phyloP scores from a whole-genome alignment of 2,329 filamentous ascomycete genomes.

The Cordyceps tenuipes region DNA sequence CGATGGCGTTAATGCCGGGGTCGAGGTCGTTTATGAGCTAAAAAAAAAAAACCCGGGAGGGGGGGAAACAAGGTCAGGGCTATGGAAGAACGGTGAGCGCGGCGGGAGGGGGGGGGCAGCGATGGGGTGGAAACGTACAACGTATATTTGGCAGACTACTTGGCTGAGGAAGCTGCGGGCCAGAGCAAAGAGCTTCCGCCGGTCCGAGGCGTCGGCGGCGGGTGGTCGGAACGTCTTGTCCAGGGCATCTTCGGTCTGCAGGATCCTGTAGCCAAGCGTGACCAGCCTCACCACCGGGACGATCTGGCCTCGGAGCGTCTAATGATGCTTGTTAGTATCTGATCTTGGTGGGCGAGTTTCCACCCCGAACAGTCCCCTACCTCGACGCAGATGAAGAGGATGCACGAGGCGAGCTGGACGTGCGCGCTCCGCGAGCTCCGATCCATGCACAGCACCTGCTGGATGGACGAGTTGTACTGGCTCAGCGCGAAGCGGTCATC shows the following conservation, averaged over 20 bases:
- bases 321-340: neutral
- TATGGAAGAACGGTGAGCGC: too few species aligned
- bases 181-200: slow-evolving; percentile 4
- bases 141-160: slow-evolving; percentile 10
- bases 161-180: slow-evolving; percentile 9
- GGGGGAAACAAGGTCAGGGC: neutral
- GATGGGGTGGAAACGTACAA: too few species aligned
- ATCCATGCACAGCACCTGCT: neutral
- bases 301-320: slow-evolving; percentile 9
- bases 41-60: too few species aligned
- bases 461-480: slow-evolving; percentile 11
- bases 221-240: neutral
- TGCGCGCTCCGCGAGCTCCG: neutral
- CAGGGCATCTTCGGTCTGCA: slow-evolving; percentile 4
- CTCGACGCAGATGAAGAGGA: slow-evolving; percentile 12
- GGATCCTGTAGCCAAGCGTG: slow-evolving; percentile 6
- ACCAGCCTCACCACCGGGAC: neutral
- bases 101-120: too few species aligned
- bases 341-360: too few species aligned
- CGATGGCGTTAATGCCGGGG: slow-evolving; percentile 5
- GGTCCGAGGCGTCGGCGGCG: neutral
- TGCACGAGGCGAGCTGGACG: slow-evolving; percentile 9
- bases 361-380: neutral
- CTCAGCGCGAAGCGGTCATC: slow-evolving; percentile 7
- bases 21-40: slow-evolving; percentile 10